Conservation (phyloP, 2,329 filamentous ascomycete genomes). For the Claviceps pusilla region DNA sequence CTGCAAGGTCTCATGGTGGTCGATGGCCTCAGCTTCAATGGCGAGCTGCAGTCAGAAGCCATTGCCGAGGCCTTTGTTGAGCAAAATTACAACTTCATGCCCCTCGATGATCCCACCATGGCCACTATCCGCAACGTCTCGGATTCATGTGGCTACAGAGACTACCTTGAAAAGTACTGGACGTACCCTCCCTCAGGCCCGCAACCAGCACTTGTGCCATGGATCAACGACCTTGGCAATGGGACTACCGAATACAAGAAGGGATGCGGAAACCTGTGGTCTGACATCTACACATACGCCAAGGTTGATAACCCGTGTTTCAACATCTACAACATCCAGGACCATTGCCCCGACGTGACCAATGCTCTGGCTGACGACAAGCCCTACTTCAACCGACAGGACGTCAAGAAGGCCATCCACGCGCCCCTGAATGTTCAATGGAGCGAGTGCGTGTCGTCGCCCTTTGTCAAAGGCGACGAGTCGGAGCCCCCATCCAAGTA, state of each 20-base stretch:
- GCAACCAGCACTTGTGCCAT: conserved; percentile 36
- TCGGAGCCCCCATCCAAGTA: conserved; percentile 33
- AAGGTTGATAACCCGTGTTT: conserved; percentile 59
- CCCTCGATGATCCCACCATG: conserved; percentile 45
- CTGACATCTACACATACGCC: conserved; percentile 39
- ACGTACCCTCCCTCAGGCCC: conserved; percentile 52
- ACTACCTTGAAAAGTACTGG: conserved; percentile 45
- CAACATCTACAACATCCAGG: conserved; percentile 58
- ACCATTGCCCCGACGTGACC: conserved; percentile 55
- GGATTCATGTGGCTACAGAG: conserved; percentile 45
- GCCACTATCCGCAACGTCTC: conserved; percentile 35
- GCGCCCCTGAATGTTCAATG: conserved; percentile 30
- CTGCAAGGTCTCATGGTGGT: conserved; percentile 57
- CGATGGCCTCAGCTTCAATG: conserved; percentile 48
- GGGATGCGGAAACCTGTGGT: conserved; percentile 43
- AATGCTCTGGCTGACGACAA: conserved; percentile 56
- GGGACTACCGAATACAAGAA: conserved; percentile 18
- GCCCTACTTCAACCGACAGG: conserved; percentile 58
- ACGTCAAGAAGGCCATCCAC: conserved; percentile 55
- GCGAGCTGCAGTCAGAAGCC: conserved; percentile 27
- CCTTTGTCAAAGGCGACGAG: conserved; percentile 11
- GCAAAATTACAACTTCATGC: conserved; percentile 44
- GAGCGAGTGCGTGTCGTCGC: conserved; percentile 4
- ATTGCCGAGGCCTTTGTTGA: conserved; percentile 45
- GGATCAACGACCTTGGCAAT: conserved; percentile 17